Evolutionary conservation across 441 rosid species (phyloP), one percentile per base, ranked within the genome.

Genomic region (Jatropha multifida): DNA sequence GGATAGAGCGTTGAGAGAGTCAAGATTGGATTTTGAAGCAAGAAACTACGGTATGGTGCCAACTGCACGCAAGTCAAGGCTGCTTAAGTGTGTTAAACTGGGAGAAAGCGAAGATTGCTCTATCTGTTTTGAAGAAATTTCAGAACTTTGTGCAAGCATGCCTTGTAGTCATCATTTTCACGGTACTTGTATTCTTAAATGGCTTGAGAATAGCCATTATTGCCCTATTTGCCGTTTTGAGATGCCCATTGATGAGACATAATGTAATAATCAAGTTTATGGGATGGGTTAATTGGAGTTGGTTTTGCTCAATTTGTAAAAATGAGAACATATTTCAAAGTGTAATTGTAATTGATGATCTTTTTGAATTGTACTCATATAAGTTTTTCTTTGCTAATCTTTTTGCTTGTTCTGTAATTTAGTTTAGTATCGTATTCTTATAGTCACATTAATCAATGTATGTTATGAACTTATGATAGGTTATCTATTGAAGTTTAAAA

Each of bases 161-260:
- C 77, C 77, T 72, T 72, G 77, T 7, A 13, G 20, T 8, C 77
- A 79, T 27, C 17, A 38, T 49, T 79, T 76, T 44, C 82, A 76
- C 62, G 38, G 42, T 9, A 32, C 20, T 4, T 82, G 78, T 55
- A 74, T 65, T 4, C 14, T 32, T 1, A 32, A 4, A 15, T 67
- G 82, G 82, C 44, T 80, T 46, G 40, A 67, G 38, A n/a, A 52
- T 48, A 72, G 77, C 74, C 74, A 68, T 13, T 46, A 60, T 23
- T 71, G 82, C 17, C 76, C 79, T 46, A 18, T 75, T 11, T 79
- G 74, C 38, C 76, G 74, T 26, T 75, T 49, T 54, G 73, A 59
- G 58, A 65, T 66, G 82, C 76, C 82, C 11, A 71, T 59, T 62
- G 17, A 60, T 32, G 0, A 32, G 18, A 60, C 38, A 26, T 23